A percentile compares a stretch with the other conserved stretches of the same genome.
Conservation (phyloP, 2,329 filamentous ascomycete genomes). For the Pseudogymnoascus sp. region DNA sequence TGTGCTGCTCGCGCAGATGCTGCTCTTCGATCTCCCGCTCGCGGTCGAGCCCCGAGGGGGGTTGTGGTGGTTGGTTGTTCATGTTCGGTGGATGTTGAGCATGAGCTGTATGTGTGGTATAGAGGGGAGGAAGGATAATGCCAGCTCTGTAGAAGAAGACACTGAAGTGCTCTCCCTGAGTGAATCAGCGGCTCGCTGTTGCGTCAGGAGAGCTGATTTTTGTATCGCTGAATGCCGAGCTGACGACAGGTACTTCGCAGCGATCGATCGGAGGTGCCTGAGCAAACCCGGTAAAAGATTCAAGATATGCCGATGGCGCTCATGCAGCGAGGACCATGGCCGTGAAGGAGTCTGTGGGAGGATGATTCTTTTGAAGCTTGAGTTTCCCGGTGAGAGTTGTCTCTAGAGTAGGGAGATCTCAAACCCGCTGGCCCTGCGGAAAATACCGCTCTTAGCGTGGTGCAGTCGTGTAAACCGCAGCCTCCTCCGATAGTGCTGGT, state of each 20-base stretch:
- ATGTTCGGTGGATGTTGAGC: slow-evolving; percentile 16
- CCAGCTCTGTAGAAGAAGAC: neutral
- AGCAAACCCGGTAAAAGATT: slow-evolving; percentile 7
- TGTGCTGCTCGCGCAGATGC: slow-evolving; percentile 48
- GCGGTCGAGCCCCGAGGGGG: slow-evolving; percentile 25
- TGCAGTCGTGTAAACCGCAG: slow-evolving; percentile 2
- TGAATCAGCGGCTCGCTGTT: slow-evolving; percentile 7
- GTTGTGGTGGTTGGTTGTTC: slow-evolving; percentile 27
- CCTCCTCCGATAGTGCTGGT: neutral
- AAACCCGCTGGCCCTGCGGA: slow-evolving; percentile 10
- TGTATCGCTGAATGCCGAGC: slow-evolving; percentile 1
- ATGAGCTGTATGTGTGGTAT: neutral
- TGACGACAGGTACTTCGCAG: neutral
- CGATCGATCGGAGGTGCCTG: neutral
- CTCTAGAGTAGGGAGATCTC: slow-evolving; percentile 10
- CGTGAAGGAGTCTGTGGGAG: neutral
- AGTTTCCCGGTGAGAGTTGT: slow-evolving; percentile 7
- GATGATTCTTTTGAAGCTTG: slow-evolving; percentile 9
- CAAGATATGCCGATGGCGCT: neutral
- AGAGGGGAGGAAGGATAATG: neutral
- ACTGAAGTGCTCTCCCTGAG: neutral
- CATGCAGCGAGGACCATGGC: slow-evolving; percentile 7
- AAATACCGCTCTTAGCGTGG: slow-evolving; percentile 9
- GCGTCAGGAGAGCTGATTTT: slow-evolving; percentile 7
- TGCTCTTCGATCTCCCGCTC: slow-evolving; percentile 45